Percentiles rank a stretch among this genome's conserved stretches.
phyloP scores from a whole-genome alignment of 116 monocot genomes.

The Zostera marina region DNA sequence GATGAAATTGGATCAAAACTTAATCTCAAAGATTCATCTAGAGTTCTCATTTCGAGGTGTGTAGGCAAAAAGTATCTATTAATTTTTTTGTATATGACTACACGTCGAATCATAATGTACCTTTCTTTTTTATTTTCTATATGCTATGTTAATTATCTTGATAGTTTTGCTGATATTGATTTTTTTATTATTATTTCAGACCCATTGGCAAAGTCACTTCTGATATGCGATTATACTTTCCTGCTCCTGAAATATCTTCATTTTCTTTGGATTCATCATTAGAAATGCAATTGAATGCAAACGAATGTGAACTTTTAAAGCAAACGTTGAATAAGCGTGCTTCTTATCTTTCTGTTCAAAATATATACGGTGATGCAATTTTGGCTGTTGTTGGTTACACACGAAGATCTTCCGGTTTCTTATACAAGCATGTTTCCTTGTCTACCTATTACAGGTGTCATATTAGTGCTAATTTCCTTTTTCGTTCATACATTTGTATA shows the following conservation, averaged over 20 bases:
- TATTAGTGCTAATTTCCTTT: neutral
- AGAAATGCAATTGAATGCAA: constrained; percentile 9
- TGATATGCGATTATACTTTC: constrained; percentile 74
- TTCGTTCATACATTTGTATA: neutral
- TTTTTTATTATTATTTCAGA: constrained; percentile 25
- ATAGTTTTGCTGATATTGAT: constrained; percentile 7
- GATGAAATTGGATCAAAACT: constrained; percentile 56
- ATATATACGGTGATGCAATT: constrained; percentile 76
- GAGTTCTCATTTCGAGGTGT: constrained; percentile 53
- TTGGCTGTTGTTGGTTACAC: constrained; percentile 69
- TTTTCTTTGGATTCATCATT: constrained; percentile 15
- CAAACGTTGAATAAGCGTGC: constrained; percentile 36
- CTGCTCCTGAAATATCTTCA: constrained; percentile 14
- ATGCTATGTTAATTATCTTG: neutral
- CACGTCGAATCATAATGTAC: neutral
- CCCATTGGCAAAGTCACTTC: constrained; percentile 76
- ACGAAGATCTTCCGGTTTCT: constrained; percentile 60
- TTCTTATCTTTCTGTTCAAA: constrained; percentile 70
- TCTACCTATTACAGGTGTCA: constrained; percentile 68
- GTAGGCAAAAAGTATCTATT: neutral
- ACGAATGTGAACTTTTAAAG: constrained; percentile 11
- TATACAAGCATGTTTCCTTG: constrained; percentile 47
- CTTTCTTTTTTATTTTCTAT: neutral
- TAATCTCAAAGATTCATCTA: constrained; percentile 44
- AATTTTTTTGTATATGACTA: neutral